A percentile compares a stretch with the other conserved stretches of the same genome.
Conservation (phyloP, 306 rosid species). For the Aeschynomene evenia region DNA sequence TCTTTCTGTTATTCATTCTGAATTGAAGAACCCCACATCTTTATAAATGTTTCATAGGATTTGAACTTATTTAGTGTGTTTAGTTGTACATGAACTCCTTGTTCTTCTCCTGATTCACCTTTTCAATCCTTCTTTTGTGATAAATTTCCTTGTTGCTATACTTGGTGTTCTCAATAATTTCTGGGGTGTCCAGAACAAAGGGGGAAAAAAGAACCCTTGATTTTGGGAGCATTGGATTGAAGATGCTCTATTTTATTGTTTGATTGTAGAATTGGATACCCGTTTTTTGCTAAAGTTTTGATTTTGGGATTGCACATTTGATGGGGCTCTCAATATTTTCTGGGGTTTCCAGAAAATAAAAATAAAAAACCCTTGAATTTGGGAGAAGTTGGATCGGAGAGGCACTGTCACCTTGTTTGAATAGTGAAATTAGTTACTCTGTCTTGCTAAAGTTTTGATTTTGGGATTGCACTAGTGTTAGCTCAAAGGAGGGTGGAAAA, state of each 20-base stretch:
- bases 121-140: not conserved
- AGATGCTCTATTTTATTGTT: slow-evolving; percentile 18
- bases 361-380: slow-evolving; percentile 25
- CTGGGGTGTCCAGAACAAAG: not conserved
- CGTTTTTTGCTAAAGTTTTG: slow-evolving; percentile 1
- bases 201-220: slow-evolving; percentile 21
- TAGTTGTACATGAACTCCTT: slow-evolving; percentile 11
- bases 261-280: slow-evolving; percentile 16
- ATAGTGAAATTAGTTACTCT: slow-evolving; percentile 16
- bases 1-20: slow-evolving; percentile 6
- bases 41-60: not conserved
- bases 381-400: slow-evolving; percentile 20
- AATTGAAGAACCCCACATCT: not conserved
- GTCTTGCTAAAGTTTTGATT: not conserved
- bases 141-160: not conserved
- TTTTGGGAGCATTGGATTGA: slow-evolving; percentile 21
- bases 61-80: slow-evolving; percentile 22
- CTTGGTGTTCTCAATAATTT: slow-evolving; percentile 22
- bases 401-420: slow-evolving; percentile 16
- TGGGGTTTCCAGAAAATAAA: not conserved
- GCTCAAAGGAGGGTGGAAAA: not conserved
- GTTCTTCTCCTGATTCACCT: slow-evolving; percentile 4
- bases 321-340: slow-evolving; percentile 27
- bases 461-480: slow-evolving; percentile 19
- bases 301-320: not conserved